These are phyloP conservation scores for Gomphus bonarii DNA, from an alignment of 1,284 basidiomycete genomes.

Conservation along the genomic window DNA sequence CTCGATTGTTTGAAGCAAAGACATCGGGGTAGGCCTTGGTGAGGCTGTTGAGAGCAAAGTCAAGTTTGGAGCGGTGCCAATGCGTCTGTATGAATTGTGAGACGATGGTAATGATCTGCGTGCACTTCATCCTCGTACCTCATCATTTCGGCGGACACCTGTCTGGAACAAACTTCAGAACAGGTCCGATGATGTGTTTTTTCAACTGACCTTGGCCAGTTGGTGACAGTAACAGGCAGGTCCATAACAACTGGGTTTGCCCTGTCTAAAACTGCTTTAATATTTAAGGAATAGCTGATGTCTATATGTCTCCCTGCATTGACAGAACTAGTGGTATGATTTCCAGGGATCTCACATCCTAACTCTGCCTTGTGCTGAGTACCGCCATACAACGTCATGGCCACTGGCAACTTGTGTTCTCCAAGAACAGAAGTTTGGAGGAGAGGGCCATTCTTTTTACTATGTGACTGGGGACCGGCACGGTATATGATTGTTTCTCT, in stretches of 20 bases:
- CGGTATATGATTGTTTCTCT: conserved; percentile 65
- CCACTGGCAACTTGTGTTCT: conserved; percentile 60
- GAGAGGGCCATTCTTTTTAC: conserved; percentile 49
- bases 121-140: conserved; percentile 27
- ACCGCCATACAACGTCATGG: conserved; percentile 60
- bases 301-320: conserved; percentile 72
- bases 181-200: background rate
- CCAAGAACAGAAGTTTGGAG: conserved; percentile 41
- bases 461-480: conserved; percentile 39
- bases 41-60: conserved; percentile 23
- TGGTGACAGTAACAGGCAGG: conserved; percentile 68
- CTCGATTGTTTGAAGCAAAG: background rate
- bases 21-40: background rate
- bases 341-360: conserved; percentile 52
- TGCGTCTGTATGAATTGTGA: conserved; percentile 37
- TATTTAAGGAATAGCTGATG: conserved; percentile 65
- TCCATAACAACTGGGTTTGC: conserved; percentile 58
- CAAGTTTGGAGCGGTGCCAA: conserved; percentile 57
- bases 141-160: conserved; percentile 55
- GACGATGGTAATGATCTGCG: background rate
- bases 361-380: conserved; percentile 62
- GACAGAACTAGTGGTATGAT: conserved; percentile 66
- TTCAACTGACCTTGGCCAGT: conserved; percentile 61
- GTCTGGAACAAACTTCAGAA: conserved; percentile 25
- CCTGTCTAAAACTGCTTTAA: conserved; percentile 67